Base-by-base conservation (phyloP, 2,329 filamentous ascomycete species). In the Penicillium psychrosexuale region DNA sequence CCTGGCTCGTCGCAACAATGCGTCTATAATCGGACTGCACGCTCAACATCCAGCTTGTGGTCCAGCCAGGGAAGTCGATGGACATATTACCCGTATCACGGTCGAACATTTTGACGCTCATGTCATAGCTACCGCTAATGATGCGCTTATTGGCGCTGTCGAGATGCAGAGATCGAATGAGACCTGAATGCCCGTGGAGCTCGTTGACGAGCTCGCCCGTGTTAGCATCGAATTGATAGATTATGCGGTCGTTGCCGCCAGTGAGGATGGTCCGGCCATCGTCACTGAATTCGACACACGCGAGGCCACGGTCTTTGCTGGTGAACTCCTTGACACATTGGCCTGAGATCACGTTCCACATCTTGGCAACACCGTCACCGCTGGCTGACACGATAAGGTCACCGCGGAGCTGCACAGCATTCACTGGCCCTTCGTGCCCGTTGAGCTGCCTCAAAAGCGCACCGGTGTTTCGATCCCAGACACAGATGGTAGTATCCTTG, bases 11-110 rank as follows among this genome's bases (percentile, higher is more conserved):
- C 65, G 91, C 94, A 59, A 99, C 90, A 60, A 99, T 94, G 58
- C 94, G 85, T 56, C 93, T 83, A 73, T 97, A 97, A 70, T 99
- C 93, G 60, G 90, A 92, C 80, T 97, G 97, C 48, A 94, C 94
- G 61, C 90, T 92, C 56, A 99, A 78, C 68, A 99, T 95, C 94
- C 94, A 99, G 74, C 91, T 96, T 11, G 88, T 88, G 55, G 96
- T 96, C 91, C 92, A 97, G 63, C 89, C 86, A n/a, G 91, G 89
- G 66, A 97, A 93, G 64, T 91, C 87, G 59, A 95, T 84, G 57
- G 93, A 82, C 63, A 91, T 82, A 44, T 86, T 78, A 33, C 92
- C 93, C 3, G 87, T 88, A 61, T 87, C 85, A 75, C 94, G 88
- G 71, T 97, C 89, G 74, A 91, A 97, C 1, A 97, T 91, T 70